Conservation (phyloP, 2,329 filamentous ascomycete species). For the Fusarium nygamai region DNA sequence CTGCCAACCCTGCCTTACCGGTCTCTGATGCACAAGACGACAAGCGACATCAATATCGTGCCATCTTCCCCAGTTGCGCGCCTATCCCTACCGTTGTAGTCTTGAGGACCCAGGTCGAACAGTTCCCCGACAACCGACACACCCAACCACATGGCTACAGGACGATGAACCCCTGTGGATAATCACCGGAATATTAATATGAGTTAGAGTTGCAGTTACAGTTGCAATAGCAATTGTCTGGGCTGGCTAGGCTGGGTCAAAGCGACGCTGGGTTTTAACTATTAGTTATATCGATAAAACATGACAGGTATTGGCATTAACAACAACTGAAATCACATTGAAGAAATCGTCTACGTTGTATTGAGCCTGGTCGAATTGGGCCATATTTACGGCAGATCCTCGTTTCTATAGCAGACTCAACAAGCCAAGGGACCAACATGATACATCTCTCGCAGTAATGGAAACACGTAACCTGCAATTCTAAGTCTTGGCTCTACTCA, state of each 20-base stretch:
- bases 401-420: neutral
- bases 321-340: neutral
- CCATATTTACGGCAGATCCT: neutral
- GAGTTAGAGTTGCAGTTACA: neutral
- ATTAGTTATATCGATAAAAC: neutral
- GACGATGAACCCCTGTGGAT: constrained; percentile 6
- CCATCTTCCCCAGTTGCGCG: constrained; percentile 22
- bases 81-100: constrained; percentile 10
- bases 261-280: neutral
- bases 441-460: neutral
- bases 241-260: neutral
- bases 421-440: neutral
- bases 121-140: constrained; percentile 18
- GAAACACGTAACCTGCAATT: neutral
- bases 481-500: neutral
- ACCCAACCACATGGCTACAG: constrained; percentile 23
- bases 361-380: neutral
- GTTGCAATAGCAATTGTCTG: neutral
- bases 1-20: neutral
- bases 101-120: neutral
- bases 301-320: neutral
- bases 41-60: constrained; percentile 27
- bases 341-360: neutral
- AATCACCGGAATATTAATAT: constrained; percentile 9
- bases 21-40: neutral